Evolutionary conservation across 2,329 filamentous ascomycete species (phyloP).

Genomic region (Colletotrichum sp.): DNA sequence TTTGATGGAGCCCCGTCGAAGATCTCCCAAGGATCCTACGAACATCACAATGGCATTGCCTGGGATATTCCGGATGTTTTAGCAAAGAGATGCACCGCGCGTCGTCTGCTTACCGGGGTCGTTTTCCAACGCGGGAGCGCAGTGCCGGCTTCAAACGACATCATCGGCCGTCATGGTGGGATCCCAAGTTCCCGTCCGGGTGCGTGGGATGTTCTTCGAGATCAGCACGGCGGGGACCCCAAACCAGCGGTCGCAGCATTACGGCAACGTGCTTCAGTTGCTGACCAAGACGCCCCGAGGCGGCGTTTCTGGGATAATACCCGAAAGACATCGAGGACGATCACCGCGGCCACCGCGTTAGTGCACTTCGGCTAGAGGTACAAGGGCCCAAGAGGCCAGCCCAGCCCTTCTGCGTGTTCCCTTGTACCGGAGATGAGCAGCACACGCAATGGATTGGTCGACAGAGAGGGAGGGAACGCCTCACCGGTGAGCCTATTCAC

Average conservation of each 20-base stretch:
- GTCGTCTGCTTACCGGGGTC: not conserved
- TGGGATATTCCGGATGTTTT: not conserved
- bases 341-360: conserved; percentile 7
- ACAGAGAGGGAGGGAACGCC: not conserved
- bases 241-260: not conserved
- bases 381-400: not conserved
- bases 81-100: not conserved
- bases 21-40: not conserved
- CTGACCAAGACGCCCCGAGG: conserved; percentile 5
- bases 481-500: not conserved
- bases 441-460: not conserved
- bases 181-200: conserved; percentile 7
- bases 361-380: conserved; percentile 8
- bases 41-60: not conserved
- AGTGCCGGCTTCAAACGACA: conserved; percentile 17
- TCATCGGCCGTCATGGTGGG: conserved; percentile 18
- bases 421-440: conserved; percentile 4
- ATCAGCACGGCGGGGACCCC: conserved; percentile 1
- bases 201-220: conserved; percentile 17
- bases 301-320: conserved; percentile 12
- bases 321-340: conserved; percentile 4
- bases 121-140: not conserved
- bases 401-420: not conserved
- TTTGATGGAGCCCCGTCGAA: not conserved
- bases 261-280: conserved; percentile 5